phyloP scores from a whole-genome alignment of 2,329 filamentous ascomycete species.

The Penicillium sp. region DNA sequence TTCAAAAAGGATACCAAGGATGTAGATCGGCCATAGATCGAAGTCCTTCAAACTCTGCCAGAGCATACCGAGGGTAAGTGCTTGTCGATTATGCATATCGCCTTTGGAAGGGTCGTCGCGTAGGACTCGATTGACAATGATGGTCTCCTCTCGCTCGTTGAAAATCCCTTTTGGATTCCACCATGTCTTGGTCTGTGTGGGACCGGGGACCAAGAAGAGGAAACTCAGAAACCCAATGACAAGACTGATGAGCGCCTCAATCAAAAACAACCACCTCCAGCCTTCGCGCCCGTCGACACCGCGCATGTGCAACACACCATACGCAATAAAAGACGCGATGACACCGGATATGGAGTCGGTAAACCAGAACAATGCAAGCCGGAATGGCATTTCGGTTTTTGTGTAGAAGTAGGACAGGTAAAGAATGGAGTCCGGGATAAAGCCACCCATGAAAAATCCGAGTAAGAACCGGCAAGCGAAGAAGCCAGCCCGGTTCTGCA shows the following conservation, averaged over 20 bases:
- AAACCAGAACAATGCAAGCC: slow-evolving; percentile 41
- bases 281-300: slow-evolving; percentile 42
- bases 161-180: slow-evolving; percentile 64
- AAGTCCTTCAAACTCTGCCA: slow-evolving; percentile 37
- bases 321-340: slow-evolving; percentile 35
- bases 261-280: slow-evolving; percentile 47
- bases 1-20: slow-evolving; percentile 34
- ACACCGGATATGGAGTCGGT: slow-evolving; percentile 33
- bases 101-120: slow-evolving; percentile 44
- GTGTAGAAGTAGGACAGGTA: slow-evolving; percentile 44
- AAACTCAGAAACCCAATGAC: slow-evolving; percentile 45
- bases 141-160: slow-evolving; percentile 59
- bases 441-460: slow-evolving; percentile 48
- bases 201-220: slow-evolving; percentile 42
- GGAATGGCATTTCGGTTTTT: slow-evolving; percentile 33
- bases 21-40: slow-evolving; percentile 42
- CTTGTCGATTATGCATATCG: slow-evolving; percentile 39
- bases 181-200: slow-evolving; percentile 53
- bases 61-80: slow-evolving; percentile 28
- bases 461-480: slow-evolving; percentile 47
- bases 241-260: slow-evolving; percentile 46
- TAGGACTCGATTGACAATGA: slow-evolving; percentile 61
- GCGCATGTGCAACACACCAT: slow-evolving; percentile 41
- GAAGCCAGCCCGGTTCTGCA: slow-evolving; percentile 35
- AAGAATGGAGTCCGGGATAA: slow-evolving; percentile 47